Evolutionary conservation across 2,329 filamentous ascomycete species (phyloP), one percentile per base, ranked within the genome.

Genomic region (Clarireedia homoeocarpa): DNA sequence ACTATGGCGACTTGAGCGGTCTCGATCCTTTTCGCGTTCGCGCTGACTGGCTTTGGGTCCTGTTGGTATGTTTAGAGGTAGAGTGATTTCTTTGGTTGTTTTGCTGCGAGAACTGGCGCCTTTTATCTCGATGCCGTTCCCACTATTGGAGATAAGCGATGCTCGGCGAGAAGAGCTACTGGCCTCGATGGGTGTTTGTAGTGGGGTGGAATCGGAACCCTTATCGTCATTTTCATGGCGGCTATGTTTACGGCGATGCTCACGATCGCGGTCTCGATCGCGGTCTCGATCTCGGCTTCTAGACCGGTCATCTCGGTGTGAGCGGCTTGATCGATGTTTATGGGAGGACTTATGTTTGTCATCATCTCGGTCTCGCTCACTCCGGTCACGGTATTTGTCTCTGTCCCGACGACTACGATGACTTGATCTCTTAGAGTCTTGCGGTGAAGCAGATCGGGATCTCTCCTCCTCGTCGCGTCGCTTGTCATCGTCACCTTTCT

Each of bases 391-490:
- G 48, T 80, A 76, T 30, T 69, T 69, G n/a, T 81, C 77, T 56
- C 76, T 75, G 44, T 86, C 82, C 61, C 77, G 78, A 51, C 80
- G 83, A 12, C 82, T 83, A 59, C 82, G 81, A 63, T 84, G 81
- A 49, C 77, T 76, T 6, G 80, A 78, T 53, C 77, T 72, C 61
- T 78, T 81, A 39, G 77, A 77, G 9, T 78, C 77, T 12, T 82
- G 80, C 1, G 79, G 80, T 2, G 88, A 89, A 5, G 77, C 77
- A 5, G 86, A 89, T 56, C 85, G 78, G 0, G 84, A 83, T 51
- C 79, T 78, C 48, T 83, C 78, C 12, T 74, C 72, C 62, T 76
- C 66, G 61, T 75, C 74, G 61, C 71, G 70, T 59, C 60, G 63
- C 30, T 53, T 58, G 27, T 63, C 59, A 27, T 63, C 62, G 2